Base-by-base conservation (phyloP, 495 filamentous ascomycete genomes). In the Annulohypoxylon maeteangense region DNA sequence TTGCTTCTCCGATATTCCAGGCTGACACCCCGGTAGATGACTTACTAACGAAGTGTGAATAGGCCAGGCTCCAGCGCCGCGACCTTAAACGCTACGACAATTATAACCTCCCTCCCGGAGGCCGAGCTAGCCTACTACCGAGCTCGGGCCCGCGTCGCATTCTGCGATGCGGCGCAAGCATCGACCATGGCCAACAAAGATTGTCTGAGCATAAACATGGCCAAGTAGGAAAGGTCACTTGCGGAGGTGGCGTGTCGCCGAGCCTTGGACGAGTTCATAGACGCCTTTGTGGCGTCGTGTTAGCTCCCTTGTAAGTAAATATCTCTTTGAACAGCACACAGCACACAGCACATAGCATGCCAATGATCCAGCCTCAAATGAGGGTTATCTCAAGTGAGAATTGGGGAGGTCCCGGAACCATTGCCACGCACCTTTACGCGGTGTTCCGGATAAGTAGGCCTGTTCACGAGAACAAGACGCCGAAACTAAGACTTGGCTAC, bases 311-410 rank as follows among this genome's bases (percentile, higher is more conserved):
- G 42, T 45, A 45, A 45, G 42, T 45, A 45, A 18, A 22, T 7
- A 45, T 45, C 22, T 45, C 42, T 45, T 20, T 22, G 16, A 40
- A 40, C 36, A 40, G 36, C 16, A 48, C 7, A 45, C 42, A 45
- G 42, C 42, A 45, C 16, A 45, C 42, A 45, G n/a, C 42, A 45
- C 42, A n/a, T n/a, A n/a, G n/a, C n/a, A n/a, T n/a, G 44, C 44
- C 44, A 22, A 48, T 48, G 42, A 45, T 5, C 11, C 42, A 16
- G 22, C n/a, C 42, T 45, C n/a, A n/a, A n/a, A n/a, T n/a, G n/a
- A n/a, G n/a, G n/a, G n/a, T n/a, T n/a, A n/a, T n/a, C n/a, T n/a
- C 20, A 11, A 48, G 44, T 48, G 44, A 48, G 44, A 4, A 48
- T 25, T 22, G 20, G 44, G 44, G 44, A 48, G 44, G 44, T n/a